Base-by-base conservation (phyloP, 2,329 filamentous ascomycete species). In the Nemania sp. region DNA sequence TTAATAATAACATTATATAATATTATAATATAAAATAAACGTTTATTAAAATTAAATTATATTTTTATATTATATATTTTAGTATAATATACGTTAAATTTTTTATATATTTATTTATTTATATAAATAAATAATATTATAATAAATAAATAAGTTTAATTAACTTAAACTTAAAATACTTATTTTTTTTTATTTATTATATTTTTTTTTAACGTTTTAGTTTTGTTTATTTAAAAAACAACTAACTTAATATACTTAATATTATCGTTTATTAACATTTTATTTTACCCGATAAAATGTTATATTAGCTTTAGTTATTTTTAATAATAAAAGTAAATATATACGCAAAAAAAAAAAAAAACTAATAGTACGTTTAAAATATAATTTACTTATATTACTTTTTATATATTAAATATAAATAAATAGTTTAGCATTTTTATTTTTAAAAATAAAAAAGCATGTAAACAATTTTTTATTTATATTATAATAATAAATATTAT, bases 121-220 rank as follows among this genome's bases (percentile, higher is more conserved):
- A 43, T 1, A 20, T 24, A 62, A n/a, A 49, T 22, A 29, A 11
- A 26, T 55, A 13, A 35, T 35, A 35, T 32, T 38, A 47, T 29
- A 6, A 5, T 45, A 38, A 54, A 55, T 52, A 29, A 55, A 56
- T 61, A 61, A 43, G 62, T 65, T 62, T n/a, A 20, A 22, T 53
- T 59, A 35, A 54, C 20, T 29, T 43, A 59, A 43, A 47, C 27
- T 47, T n/a, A 41, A 54, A 47, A n/a, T n/a, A 35, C 32, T 2
- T 35, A 35, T n/a, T 11, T 47, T 43, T 29, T 11, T 10, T 18
- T 20, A 22, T 41, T 41, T 8, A 43, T 35, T 24, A 32, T 26
- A 32, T 4, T 54, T n/a, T n/a, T n/a, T n/a, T n/a, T n/a, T n/a
- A 35, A 29, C 65, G 65, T 67, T 67, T 64, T 55, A 55, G 24